Evolutionary conservation across 345 rosid genomes (phyloP).

Genomic region (Acer campestre): DNA sequence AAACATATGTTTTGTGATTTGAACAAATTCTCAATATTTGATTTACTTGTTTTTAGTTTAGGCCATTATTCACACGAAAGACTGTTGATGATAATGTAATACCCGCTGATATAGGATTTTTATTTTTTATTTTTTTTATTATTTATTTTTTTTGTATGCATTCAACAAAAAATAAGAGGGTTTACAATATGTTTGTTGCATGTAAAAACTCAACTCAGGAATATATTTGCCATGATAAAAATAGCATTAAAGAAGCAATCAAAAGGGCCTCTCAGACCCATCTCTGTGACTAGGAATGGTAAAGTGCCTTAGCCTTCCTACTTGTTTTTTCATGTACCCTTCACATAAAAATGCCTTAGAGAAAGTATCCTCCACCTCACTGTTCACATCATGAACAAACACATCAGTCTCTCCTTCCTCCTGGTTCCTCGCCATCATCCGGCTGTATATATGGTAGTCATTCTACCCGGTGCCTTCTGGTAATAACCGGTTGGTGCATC

Average conservation of each 20-base stretch:
- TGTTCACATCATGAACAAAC: constrained; percentile 86
- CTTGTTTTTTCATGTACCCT: constrained; percentile 71
- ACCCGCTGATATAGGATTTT: too few relatives aligned
- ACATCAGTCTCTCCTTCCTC: constrained; percentile 74
- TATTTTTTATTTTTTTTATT: too few relatives aligned
- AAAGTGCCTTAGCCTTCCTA: constrained; percentile 83
- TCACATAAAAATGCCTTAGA: constrained; percentile 76
- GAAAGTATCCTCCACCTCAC: constrained; percentile 73
- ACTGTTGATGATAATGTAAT: too few relatives aligned
- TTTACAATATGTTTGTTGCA: neutral
- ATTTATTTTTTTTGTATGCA: neutral
- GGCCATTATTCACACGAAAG: too few relatives aligned
- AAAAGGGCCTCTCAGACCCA: constrained; percentile 46
- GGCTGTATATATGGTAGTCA: constrained; percentile 80
- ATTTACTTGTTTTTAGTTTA: neutral
- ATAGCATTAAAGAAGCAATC: neutral
- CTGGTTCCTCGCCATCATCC: constrained; percentile 85
- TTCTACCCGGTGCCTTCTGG: constrained; percentile 86
- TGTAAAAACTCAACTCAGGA: neutral
- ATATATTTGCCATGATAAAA: neutral
- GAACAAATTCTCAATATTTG: neutral
- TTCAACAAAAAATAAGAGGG: neutral
- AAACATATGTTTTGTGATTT: neutral
- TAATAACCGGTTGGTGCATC: constrained; percentile 86
- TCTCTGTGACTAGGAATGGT: constrained; percentile 72